Evolutionary conservation across 2,329 filamentous ascomycete genomes (phyloP), one percentile per base, ranked within the genome.

Genomic region (Xylariaceae sp.): DNA sequence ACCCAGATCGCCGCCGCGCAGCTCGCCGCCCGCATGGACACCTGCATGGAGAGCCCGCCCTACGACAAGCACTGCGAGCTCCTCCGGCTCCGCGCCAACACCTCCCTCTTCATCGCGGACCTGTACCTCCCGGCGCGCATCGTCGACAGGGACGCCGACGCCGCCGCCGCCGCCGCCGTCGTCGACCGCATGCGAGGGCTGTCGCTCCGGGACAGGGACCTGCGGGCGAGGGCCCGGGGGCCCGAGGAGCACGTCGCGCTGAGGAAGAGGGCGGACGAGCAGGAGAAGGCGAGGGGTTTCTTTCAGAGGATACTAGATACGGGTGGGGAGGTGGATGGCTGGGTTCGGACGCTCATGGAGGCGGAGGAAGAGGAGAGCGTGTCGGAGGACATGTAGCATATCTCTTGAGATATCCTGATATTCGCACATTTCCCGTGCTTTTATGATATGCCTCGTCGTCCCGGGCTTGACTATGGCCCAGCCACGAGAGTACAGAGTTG

Each of bases 41-140:
- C 77, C 34, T 55, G 89, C 19, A 76, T 94, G 63, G 71, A 76
- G 32, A 74, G 76, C 28, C 73, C 80, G 18, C 88, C 88, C 0
- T 95, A 82, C 56, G 80, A 81, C 22, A 79, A 81, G 42, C 82
- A 81, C 51, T 63, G 70, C 4, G 78, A 82, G 45, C 66, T 95
- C 45, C 67, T 90, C 34, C 72, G 83, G 36, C 66, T 95, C 18
- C 74, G 87, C 38, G 89, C 78, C 8, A 87, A 89, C 75, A 65
- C 89, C 4, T 78, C 80, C 1, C 67, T 93, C 13, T 95, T 87
- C 72, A 70, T 88, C 13, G 84, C 76, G 6, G 87, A 95, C 60
- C 64, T 95, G 29, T 59, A 66, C 19, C 54, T 81, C 17, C 70
- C 72, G 1, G 52, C 59, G 30, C 51, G 57, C n/a, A 53, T 65